A percentile compares a stretch with the other conserved stretches of the same genome.
These are phyloP conservation scores for Cutaneotrichosporon dermatis DNA, from an alignment of 1,284 basidiomycete genomes.

Conservation along the genomic window DNA sequence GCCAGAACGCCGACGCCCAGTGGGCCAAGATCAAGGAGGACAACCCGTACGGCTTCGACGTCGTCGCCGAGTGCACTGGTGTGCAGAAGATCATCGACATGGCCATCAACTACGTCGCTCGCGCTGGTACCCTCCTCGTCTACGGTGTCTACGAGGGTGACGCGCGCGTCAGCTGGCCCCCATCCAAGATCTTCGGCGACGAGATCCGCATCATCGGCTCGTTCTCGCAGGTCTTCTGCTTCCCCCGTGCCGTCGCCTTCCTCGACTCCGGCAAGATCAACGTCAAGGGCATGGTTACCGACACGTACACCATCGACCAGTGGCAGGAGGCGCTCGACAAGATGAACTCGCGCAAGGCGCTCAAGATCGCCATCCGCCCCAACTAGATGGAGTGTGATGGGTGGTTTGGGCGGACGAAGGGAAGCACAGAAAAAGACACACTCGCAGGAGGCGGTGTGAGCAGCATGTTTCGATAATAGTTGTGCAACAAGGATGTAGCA, in stretches of 20 bases:
- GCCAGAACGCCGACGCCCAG: constrained; percentile 67
- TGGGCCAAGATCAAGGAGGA: constrained; percentile 72
- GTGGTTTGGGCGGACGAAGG: too few relatives aligned
- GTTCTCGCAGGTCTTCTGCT: constrained; percentile 78
- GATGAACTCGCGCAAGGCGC: constrained; percentile 57
- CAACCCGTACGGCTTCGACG: constrained; percentile 79
- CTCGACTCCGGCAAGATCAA: constrained; percentile 76
- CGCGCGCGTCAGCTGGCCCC: constrained; percentile 74
- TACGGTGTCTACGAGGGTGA: constrained; percentile 65
- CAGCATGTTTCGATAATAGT: neutral
- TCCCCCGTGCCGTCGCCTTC: constrained; percentile 81
- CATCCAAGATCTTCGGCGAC: constrained; percentile 76
- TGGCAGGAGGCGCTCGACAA: constrained; percentile 78
- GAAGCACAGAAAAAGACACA: too few relatives aligned
- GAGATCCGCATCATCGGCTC: constrained; percentile 82
- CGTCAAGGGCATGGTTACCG: constrained; percentile 76
- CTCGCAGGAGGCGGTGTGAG: neutral
- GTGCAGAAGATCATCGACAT: constrained; percentile 73
- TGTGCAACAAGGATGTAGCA: too few relatives aligned
- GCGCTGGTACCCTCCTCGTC: constrained; percentile 50
- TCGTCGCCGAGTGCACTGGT: constrained; percentile 83
- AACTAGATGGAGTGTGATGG: constrained; percentile 7
- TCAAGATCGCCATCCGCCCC: constrained; percentile 49
- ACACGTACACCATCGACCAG: constrained; percentile 68
- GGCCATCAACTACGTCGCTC: constrained; percentile 74